These are phyloP conservation scores for Macrolepiota dolichaula DNA, from an alignment of 768 basidiomycete species.

Conservation along the genomic window DNA sequence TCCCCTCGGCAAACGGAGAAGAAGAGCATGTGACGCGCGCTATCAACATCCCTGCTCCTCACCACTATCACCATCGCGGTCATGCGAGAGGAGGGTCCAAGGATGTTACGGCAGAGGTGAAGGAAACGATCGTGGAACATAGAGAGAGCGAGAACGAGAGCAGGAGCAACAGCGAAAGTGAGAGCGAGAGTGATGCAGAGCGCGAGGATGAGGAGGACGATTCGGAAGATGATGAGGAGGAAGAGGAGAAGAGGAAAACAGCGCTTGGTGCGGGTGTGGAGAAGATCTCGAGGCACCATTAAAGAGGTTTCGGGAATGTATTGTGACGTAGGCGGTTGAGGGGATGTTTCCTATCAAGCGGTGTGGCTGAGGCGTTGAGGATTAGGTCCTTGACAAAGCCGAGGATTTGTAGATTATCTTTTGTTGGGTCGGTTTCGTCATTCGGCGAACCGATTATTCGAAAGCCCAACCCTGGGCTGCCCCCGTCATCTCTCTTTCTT, in stretches of 20 bases:
- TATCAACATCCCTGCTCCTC: constrained; percentile 31
- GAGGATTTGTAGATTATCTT: constrained; percentile 2
- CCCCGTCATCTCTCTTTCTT: neutral
- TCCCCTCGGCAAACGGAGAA: constrained; percentile 8
- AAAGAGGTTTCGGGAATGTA: neutral
- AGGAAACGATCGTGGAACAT: constrained; percentile 16
- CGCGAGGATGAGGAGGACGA: constrained; percentile 18
- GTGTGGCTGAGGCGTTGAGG: neutral
- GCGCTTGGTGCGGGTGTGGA: constrained; percentile 45
- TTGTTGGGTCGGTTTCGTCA: neutral
- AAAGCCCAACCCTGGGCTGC: neutral
- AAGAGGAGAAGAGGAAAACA: constrained; percentile 27
- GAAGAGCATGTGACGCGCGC: constrained; percentile 29
- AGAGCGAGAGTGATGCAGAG: constrained; percentile 17
- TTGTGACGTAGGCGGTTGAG: neutral
- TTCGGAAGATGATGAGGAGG: constrained; percentile 26
- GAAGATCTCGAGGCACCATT: constrained; percentile 42
- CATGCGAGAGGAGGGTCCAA: constrained; percentile 2
- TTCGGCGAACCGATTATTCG: neutral
- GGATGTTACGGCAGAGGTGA: neutral
- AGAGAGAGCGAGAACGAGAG: constrained; percentile 19
- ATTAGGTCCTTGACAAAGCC: neutral
- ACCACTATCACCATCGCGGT: constrained; percentile 23
- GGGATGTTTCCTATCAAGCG: neutral
- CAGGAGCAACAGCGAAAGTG: constrained; percentile 17